Conservation (phyloP, 768 basidiomycete genomes). For the Mycena latifolia region DNA sequence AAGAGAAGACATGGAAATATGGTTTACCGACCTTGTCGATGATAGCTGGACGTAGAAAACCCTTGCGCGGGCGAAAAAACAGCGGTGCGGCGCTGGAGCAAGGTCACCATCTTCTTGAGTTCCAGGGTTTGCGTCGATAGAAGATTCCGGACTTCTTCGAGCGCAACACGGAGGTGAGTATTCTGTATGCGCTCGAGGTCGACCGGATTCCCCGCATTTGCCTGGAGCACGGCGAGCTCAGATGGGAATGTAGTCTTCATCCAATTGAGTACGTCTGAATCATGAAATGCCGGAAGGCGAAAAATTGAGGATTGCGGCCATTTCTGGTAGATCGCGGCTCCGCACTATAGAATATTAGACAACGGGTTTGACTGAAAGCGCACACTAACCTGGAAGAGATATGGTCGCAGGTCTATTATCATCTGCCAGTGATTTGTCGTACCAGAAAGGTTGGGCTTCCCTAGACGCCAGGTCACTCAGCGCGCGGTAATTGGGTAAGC, state of each 20-base stretch:
- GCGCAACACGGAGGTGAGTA: neutral
- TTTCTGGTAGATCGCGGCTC: neutral
- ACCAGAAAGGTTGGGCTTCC: neutral
- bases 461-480: neutral
- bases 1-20: neutral
- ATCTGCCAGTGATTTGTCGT: neutral
- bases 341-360: neutral
- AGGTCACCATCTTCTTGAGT: neutral
- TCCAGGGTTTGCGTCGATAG: neutral
- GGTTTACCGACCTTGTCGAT: constrained; percentile 1
- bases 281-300: neutral
- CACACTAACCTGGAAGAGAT: neutral
- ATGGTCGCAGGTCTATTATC: neutral
- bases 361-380: neutral
- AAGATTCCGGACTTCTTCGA: neutral
- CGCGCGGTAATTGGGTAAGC: neutral
- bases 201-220: neutral
- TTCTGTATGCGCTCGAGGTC: constrained; percentile 13
- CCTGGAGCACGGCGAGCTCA: constrained; percentile 9
- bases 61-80: constrained; percentile 35
- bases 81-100: constrained; percentile 31
- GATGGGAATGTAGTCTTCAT: constrained; percentile 1
- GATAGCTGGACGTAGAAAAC: constrained; percentile 23
- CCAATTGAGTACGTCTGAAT: neutral
- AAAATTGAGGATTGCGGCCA: neutral